Evolutionary conservation across 768 basidiomycete species (phyloP).

Genomic region (Leccinum variicolor): DNA sequence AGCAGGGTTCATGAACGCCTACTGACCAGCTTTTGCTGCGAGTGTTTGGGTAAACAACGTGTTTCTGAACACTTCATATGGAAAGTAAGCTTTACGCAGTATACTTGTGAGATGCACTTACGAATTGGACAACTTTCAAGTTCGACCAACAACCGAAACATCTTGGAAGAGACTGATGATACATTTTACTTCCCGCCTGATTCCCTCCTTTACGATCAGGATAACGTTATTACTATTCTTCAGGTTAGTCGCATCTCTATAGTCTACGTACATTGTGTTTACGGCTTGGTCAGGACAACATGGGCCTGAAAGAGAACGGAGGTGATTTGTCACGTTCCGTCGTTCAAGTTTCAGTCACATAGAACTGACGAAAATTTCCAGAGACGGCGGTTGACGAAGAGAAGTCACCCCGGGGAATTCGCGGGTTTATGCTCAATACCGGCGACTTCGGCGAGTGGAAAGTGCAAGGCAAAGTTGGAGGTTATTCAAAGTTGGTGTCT

Average conservation of each 20-base stretch:
- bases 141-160: conserved; percentile 62
- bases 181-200: conserved; percentile 59
- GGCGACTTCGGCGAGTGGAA: conserved; percentile 65
- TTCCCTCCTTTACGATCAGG: conserved; percentile 46
- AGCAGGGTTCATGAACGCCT: neutral
- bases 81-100: conserved; percentile 50
- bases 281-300: conserved; percentile 56
- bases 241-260: conserved; percentile 44
- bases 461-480: conserved; percentile 75
- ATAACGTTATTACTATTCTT: conserved; percentile 77
- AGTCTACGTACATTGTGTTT: neutral
- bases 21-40: conserved; percentile 61
- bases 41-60: conserved; percentile 76
- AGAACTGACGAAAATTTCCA: conserved; percentile 5
- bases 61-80: conserved; percentile 70
- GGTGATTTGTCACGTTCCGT: conserved; percentile 26
- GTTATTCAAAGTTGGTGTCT: conserved; percentile 53
- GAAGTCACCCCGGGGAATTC: conserved; percentile 75
- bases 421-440: conserved; percentile 66
- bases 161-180: conserved; percentile 65
- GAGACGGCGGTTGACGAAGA: conserved; percentile 48
- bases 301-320: conserved; percentile 69
- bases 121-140: conserved; percentile 19
- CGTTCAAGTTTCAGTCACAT: neutral
- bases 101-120: neutral